Base-by-base conservation (phyloP, 2,329 filamentous ascomycete genomes). In the Emergomyces africanus region DNA sequence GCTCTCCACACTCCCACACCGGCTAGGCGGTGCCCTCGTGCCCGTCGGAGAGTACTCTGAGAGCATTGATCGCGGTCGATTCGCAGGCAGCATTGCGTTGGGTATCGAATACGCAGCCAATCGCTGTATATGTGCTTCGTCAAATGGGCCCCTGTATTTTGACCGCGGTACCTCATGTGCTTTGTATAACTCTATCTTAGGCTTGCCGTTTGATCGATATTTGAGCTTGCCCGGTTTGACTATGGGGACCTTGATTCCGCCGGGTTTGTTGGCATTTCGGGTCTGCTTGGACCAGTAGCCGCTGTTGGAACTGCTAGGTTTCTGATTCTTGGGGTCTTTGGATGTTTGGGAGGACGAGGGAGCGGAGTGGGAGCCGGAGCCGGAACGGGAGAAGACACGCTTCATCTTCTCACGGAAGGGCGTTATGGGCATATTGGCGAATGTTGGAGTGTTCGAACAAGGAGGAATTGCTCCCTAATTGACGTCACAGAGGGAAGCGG, bases 91-190 rank as follows among this genome's bases (percentile, higher is more conserved):
- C 12, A 66, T 66, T 10, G 68, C 69, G 18, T 48, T 20, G 0
- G 57, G 30, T 57, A 78, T 77, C 9, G 73, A 74, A 70, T 76
- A 79, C 12, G 74, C 71, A 14, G 74, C 72, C 53, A 79, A 63
- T 39, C 62, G 69, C 48, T 72, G 71, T 63, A 76, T 70, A 62
- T 78, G 77, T 61, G 71, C 71, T 57, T 71, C 71, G 61, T 79
- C 75, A 62, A 77, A 75, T 0, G 75, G 77, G 10, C 77, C 77
- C 15, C 70, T 71, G 62, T 79, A 79, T 60, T 79, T 79, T 37
- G 77, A 77, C 18, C 69, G 72, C 0, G 77, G 77, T 20, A 77
- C 70, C 64, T 79, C 77, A 64, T 73, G 65, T 23, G 75, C 74
- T 59, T 74, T 74, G 66, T 78, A 79, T 63, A 79, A 75, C 69